A percentile compares a stretch with the other conserved stretches of the same genome.
Evolutionary conservation across 257 asterid genomes (phyloP).

Genomic region (Jaltomata sinuosa): DNA sequence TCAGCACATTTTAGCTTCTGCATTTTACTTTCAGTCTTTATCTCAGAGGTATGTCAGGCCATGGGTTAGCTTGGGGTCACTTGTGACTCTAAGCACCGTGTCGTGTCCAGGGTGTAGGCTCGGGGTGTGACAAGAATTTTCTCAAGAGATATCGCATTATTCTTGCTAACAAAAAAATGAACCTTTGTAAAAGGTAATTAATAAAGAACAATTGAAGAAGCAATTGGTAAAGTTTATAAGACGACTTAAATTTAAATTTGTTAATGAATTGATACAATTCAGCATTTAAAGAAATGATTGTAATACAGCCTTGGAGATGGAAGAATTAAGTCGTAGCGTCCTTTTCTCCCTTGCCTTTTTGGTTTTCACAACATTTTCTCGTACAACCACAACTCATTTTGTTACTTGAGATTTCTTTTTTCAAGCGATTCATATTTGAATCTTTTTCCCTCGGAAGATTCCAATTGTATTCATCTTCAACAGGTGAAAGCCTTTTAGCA

Average conservation of each 20-base stretch:
- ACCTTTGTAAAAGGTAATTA: background rate
- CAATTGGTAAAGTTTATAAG: background rate
- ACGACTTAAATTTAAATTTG: background rate
- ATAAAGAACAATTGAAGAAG: background rate
- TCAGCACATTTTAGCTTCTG: too few relatives aligned
- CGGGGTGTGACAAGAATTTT: too few relatives aligned
- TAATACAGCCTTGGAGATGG: background rate
- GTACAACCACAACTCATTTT: background rate
- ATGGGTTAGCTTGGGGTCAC: too few relatives aligned
- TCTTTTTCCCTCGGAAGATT: background rate
- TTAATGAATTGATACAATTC: background rate
- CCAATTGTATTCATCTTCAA: background rate
- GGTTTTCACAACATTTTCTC: background rate
- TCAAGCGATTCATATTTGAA: background rate
- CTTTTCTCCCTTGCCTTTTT: background rate
- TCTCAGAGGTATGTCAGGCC: too few relatives aligned
- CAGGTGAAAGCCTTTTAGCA: background rate
- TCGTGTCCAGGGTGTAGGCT: too few relatives aligned
- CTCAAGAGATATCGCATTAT: background rate
- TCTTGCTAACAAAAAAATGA: background rate
- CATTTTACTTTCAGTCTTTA: too few relatives aligned
- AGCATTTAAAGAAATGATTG: background rate
- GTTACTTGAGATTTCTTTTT: background rate
- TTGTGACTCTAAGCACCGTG: too few relatives aligned
- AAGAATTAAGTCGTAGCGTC: background rate